These are phyloP conservation scores for Coemansia sp. DNA, from an alignment of 192 early-diverging fungal species.

Conservation along the genomic window DNA sequence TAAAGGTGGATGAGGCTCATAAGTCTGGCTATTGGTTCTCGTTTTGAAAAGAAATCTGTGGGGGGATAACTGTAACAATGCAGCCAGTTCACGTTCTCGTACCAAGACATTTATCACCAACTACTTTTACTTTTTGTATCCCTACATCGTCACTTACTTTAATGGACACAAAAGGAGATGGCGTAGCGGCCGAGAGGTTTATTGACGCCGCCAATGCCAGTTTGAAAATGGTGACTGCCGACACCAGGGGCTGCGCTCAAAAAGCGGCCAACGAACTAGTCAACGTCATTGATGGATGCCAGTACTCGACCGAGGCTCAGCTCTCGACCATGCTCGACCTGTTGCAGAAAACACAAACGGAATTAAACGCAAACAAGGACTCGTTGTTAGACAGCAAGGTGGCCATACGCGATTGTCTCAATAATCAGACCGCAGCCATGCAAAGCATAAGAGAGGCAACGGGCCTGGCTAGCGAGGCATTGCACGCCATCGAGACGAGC, in stretches of 20 bases:
- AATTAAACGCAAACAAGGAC: background rate
- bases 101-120: background rate
- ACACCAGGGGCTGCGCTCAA: constrained; percentile 5
- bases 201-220: constrained; percentile 8
- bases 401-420: background rate
- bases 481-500: background rate
- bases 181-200: background rate
- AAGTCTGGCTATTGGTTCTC: too few species aligned
- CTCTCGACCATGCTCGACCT: background rate
- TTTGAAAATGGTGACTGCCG: constrained; percentile 6
- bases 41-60: too few species aligned
- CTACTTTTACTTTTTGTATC: background rate
- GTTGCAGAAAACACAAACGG: background rate
- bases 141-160: background rate
- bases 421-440: background rate
- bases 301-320: constrained; percentile 7
- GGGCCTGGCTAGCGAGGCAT: background rate
- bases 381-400: background rate
- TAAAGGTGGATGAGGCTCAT: too few species aligned
- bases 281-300: background rate
- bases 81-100: background rate
- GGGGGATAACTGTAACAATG: too few species aligned
- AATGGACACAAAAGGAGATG: background rate
- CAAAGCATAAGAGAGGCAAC: background rate
- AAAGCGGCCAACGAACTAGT: constrained; percentile 10